A percentile compares a stretch with the other conserved stretches of the same genome.
Conservation (phyloP, 2,329 filamentous ascomycete genomes). For the Colletotrichum siamense region DNA sequence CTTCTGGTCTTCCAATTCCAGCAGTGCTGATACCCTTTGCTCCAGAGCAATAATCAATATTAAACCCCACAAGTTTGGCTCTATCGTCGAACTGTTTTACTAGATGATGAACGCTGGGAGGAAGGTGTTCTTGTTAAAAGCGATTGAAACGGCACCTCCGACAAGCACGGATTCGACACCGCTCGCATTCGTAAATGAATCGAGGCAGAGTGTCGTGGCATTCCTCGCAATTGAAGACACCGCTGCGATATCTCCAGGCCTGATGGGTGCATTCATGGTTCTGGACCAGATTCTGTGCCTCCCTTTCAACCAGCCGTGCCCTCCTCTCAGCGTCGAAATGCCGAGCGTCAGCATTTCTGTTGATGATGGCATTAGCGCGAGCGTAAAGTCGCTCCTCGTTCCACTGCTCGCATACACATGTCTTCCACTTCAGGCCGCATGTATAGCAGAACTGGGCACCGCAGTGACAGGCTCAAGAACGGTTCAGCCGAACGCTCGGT, state of each 20-base stretch:
- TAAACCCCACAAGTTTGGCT: too few species aligned
- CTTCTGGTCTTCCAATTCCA: neutral
- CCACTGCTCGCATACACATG: constrained; percentile 43
- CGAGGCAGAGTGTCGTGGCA: constrained; percentile 41
- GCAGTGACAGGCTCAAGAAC: constrained; percentile 32
- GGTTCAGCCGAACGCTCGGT: too few species aligned
- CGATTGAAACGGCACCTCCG: constrained; percentile 51
- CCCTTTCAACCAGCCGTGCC: constrained; percentile 24
- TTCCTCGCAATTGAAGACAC: constrained; percentile 45
- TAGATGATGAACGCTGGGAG: neutral
- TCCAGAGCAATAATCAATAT: neutral
- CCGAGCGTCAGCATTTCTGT: constrained; percentile 22
- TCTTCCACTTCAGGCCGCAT: constrained; percentile 48
- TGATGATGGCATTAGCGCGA: constrained; percentile 36
- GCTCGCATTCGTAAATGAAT: constrained; percentile 52
- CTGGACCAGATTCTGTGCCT: constrained; percentile 28
- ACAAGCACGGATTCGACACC: constrained; percentile 51
- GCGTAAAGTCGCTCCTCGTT: constrained; percentile 33
- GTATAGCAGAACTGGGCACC: constrained; percentile 54
- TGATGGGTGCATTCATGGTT: constrained; percentile 47
- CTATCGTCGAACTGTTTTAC: too few species aligned
- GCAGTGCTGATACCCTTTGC: too few species aligned
- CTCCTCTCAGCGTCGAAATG: neutral
- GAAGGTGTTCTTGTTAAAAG: neutral
- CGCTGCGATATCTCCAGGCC: constrained; percentile 39